Conservation (phyloP, 1,284 basidiomycete species). For the Austropuccinia psidii region DNA sequence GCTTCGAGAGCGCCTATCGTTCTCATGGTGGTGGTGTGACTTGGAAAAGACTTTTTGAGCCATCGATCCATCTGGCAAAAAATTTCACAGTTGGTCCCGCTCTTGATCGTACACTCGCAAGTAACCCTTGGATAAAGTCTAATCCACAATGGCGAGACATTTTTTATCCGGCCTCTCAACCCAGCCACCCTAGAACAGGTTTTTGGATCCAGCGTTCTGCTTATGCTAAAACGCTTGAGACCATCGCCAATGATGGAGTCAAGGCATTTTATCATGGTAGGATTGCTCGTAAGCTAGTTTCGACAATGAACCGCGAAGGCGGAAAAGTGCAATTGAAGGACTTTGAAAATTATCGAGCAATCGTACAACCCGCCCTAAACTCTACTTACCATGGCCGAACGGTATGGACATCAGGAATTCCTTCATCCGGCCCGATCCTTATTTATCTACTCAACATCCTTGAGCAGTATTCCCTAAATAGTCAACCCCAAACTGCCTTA, state of each 20-base stretch:
- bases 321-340: constrained; percentile 69
- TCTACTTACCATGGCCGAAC: constrained; percentile 68
- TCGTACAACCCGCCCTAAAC: constrained; percentile 63
- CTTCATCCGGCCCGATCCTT: constrained; percentile 70
- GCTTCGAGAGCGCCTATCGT: constrained; percentile 67
- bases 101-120: constrained; percentile 62
- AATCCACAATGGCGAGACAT: constrained; percentile 62
- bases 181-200: constrained; percentile 19
- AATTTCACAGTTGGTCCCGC: constrained; percentile 67
- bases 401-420: constrained; percentile 74
- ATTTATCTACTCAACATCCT: constrained; percentile 71
- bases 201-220: constrained; percentile 40
- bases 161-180: constrained; percentile 21
- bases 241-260: constrained; percentile 41
- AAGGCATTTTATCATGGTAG: constrained; percentile 54
- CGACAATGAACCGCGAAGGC: constrained; percentile 62
- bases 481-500: constrained; percentile 54
- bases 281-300: constrained; percentile 65
- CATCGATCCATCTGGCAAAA: constrained; percentile 62
- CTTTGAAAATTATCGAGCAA: constrained; percentile 61
- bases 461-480: constrained; percentile 57
- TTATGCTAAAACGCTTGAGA: constrained; percentile 42
- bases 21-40: constrained; percentile 64
- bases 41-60: constrained; percentile 71
- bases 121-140: constrained; percentile 50